phyloP scores from a whole-genome alignment of 768 basidiomycete species.

The Lentinula sp. region DNA sequence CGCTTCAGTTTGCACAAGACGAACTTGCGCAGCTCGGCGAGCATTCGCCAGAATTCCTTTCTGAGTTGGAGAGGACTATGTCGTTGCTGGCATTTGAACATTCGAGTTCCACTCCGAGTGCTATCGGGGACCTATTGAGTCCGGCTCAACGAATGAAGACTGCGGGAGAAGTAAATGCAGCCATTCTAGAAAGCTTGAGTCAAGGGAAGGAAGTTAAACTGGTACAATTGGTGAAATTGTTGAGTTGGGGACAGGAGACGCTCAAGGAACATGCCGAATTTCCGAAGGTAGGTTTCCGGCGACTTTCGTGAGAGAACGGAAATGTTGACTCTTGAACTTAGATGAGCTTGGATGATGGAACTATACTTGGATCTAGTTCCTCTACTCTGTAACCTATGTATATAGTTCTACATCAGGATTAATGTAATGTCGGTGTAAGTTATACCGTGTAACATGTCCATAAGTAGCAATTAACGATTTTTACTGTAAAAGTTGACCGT shows the following conservation, averaged over 20 bases:
- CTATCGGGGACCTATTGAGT: slow-evolving; percentile 75
- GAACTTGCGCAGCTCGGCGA: slow-evolving; percentile 94
- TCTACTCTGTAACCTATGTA: not conserved
- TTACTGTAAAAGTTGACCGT: not conserved
- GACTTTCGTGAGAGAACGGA: slow-evolving; percentile 12
- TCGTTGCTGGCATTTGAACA: slow-evolving; percentile 82
- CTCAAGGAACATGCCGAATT: slow-evolving; percentile 75
- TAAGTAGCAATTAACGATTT: no score
- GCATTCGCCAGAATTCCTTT: slow-evolving; percentile 88
- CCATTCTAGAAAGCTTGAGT: slow-evolving; percentile 86
- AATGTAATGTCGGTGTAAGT: not conserved
- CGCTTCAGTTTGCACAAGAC: slow-evolving; percentile 85
- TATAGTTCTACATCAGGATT: not conserved
- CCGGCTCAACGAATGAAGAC: slow-evolving; percentile 89
- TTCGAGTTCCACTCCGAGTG: slow-evolving; percentile 49
- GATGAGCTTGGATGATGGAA: slow-evolving; percentile 9
- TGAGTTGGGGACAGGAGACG: slow-evolving; percentile 85
- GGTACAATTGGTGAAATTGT: slow-evolving; percentile 71
- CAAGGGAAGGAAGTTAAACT: slow-evolving; percentile 93
- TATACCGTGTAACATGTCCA: no score
- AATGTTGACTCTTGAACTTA: not conserved
- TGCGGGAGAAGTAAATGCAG: slow-evolving; percentile 93
- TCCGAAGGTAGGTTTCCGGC: slow-evolving; percentile 30
- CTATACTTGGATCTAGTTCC: slow-evolving; percentile 12
- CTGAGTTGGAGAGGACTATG: slow-evolving; percentile 93